A percentile compares a stretch with the other conserved stretches of the same genome.
phyloP scores from a whole-genome alignment of 495 filamentous ascomycete genomes.

The Diplogelasinospora grovesii region DNA sequence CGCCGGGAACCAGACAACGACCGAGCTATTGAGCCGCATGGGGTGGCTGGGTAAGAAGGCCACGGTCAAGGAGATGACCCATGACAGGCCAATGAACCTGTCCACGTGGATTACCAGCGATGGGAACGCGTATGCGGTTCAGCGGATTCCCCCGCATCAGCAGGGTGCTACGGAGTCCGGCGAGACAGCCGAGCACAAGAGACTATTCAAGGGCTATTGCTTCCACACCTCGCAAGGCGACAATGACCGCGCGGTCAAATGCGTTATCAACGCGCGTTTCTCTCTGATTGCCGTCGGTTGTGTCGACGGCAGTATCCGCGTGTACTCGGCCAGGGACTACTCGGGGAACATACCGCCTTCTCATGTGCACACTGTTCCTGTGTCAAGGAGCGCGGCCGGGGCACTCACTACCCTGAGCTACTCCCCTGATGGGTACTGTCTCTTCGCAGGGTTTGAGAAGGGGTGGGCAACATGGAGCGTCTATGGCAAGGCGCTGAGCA shows the following conservation, averaged over 20 bases:
- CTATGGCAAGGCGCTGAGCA: conserved; percentile 80
- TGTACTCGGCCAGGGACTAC: conserved; percentile 91
- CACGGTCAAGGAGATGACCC: conserved; percentile 77
- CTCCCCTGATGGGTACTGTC: conserved; percentile 93
- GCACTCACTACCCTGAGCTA: conserved; percentile 68
- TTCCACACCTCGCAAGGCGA: conserved; percentile 68
- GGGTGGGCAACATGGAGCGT: conserved; percentile 98
- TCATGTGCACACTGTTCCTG: conserved; percentile 62
- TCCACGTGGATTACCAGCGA: conserved; percentile 89
- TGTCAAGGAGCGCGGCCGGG: conserved; percentile 58
- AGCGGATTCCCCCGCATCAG: conserved; percentile 42
- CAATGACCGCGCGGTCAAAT: conserved; percentile 58
- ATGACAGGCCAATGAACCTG: conserved; percentile 96
- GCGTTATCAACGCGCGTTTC: conserved; percentile 87
- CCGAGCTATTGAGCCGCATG: conserved; percentile 84
- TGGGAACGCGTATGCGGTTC: conserved; percentile 87
- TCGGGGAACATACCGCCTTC: conserved; percentile 89
- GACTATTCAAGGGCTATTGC: conserved; percentile 81
- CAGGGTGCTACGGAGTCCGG: conserved; percentile 17
- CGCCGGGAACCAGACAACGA: conserved; percentile 76
- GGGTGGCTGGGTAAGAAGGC: conserved; percentile 72
- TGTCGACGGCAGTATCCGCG: conserved; percentile 66
- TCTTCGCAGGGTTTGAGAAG: conserved; percentile 87
- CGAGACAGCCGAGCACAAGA: conserved; percentile 42
- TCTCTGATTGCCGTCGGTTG: conserved; percentile 88